A percentile compares a stretch with the other conserved stretches of the same genome.
These are phyloP conservation scores for Acer negundo DNA, from an alignment of 345 rosid species.

Conservation along the genomic window DNA sequence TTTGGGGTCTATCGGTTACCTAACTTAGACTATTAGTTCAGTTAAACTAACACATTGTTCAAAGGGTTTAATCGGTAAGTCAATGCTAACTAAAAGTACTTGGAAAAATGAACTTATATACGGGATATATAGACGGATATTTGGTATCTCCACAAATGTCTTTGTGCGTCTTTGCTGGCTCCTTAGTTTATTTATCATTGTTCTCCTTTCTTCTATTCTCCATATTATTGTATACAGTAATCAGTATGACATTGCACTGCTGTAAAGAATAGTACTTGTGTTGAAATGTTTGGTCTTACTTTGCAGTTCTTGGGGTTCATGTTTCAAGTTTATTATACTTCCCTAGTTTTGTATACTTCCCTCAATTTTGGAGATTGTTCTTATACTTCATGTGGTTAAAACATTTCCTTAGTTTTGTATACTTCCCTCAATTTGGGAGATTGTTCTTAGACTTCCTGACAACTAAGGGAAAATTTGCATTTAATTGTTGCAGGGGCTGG, in stretches of 20 bases:
- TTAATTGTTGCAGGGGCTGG: conserved; percentile 55
- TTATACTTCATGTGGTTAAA: not conserved
- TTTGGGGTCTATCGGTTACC: not conserved
- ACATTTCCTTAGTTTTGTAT: not conserved
- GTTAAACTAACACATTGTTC: not conserved
- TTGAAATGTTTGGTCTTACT: not conserved
- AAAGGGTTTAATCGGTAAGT: not conserved
- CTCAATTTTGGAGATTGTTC: not conserved
- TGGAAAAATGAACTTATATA: not conserved
- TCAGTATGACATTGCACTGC: too few relatives aligned
- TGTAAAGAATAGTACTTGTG: not conserved
- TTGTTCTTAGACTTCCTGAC: not conserved
- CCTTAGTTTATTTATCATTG: not conserved
- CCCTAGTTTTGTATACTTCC: not conserved
- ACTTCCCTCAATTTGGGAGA: not conserved
- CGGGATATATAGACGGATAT: not conserved
- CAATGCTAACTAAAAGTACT: not conserved
- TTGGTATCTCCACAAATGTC: not conserved
- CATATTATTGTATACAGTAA: not conserved
- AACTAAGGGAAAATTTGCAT: conserved; percentile 16
- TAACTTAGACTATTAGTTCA: not conserved
- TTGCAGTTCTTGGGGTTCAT: not conserved
- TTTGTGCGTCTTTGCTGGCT: not conserved
- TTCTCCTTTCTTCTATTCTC: conserved; percentile 1
- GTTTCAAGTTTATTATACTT: not conserved